Evolutionary conservation across 495 filamentous ascomycete species (phyloP).

Genomic region (Penicillium malachiteum): DNA sequence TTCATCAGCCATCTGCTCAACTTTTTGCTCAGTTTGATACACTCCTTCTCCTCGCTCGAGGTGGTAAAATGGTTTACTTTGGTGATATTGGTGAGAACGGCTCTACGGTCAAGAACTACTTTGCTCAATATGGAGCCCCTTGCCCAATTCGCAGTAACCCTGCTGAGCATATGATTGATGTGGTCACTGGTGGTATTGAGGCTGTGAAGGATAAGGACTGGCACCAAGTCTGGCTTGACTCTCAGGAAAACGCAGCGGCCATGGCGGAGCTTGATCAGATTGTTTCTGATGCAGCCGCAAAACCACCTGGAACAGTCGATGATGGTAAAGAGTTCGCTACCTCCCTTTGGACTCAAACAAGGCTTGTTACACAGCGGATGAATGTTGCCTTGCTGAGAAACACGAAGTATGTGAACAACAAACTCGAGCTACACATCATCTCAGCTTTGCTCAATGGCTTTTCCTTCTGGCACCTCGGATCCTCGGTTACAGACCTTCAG

Average conservation of each 20-base stretch:
- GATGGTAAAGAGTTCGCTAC: slow-evolving; percentile 56
- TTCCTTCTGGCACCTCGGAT: slow-evolving; percentile 38
- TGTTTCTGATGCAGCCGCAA: slow-evolving; percentile 38
- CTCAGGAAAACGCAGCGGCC: slow-evolving; percentile 43
- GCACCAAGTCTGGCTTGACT: slow-evolving; percentile 65
- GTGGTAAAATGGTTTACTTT: slow-evolving; percentile 71
- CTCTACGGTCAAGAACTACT: slow-evolving; percentile 62
- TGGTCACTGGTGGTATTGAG: slow-evolving; percentile 51
- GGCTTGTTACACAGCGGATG: slow-evolving; percentile 56
- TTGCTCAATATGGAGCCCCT: slow-evolving; percentile 70
- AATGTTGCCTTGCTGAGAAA: slow-evolving; percentile 62
- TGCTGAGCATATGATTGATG: slow-evolving; percentile 92
- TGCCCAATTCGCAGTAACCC: slow-evolving; percentile 74
- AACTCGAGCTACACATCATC: slow-evolving; percentile 45
- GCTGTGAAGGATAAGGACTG: slow-evolving; percentile 50
- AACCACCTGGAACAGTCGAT: slow-evolving; percentile 31
- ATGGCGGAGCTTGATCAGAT: slow-evolving; percentile 56
- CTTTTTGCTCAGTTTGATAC: slow-evolving; percentile 74
- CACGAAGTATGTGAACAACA: slow-evolving; percentile 64
- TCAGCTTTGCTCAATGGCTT: slow-evolving; percentile 41
- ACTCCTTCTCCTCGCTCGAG: slow-evolving; percentile 64
- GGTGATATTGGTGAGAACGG: slow-evolving; percentile 60
- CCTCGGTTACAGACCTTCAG: slow-evolving; percentile 28
- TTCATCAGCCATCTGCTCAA: slow-evolving; percentile 72
- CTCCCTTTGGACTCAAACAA: slow-evolving; percentile 55